Conservation (phyloP, 768 basidiomycete genomes). For the Tricholoma saponaceum region DNA sequence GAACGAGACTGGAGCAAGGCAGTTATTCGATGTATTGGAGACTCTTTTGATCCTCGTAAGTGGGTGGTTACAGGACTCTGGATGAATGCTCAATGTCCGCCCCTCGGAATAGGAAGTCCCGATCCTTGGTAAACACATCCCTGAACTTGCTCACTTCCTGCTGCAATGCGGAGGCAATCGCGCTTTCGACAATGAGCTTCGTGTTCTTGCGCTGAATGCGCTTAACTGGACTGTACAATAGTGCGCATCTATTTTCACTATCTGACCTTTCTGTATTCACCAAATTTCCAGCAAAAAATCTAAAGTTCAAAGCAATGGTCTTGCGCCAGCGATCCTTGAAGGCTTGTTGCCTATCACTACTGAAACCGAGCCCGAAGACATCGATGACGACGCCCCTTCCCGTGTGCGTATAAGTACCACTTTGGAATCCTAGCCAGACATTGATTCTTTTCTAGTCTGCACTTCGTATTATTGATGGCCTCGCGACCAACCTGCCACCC, state of each 20-base stretch:
- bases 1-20: constrained; percentile 79
- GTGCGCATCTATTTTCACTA: constrained; percentile 36
- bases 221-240: constrained; percentile 98
- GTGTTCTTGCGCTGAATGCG: constrained; percentile 87
- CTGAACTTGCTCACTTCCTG: constrained; percentile 85
- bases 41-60: constrained; percentile 88
- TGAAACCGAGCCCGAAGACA: constrained; percentile 90
- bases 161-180: constrained; percentile 79
- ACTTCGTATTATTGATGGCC: constrained; percentile 89
- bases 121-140: constrained; percentile 84
- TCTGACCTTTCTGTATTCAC: constrained; percentile 3
- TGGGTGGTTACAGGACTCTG: constrained; percentile 1
- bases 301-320: constrained; percentile 81
- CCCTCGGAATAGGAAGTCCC: constrained; percentile 71
- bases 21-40: constrained; percentile 94
- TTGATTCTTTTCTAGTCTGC: constrained; percentile 57
- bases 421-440: not conserved
- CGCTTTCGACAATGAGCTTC: constrained; percentile 70
- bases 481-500: constrained; percentile 90
- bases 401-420: constrained; percentile 52
- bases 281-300: constrained; percentile 77
- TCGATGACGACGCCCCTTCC: constrained; percentile 90
- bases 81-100: constrained; percentile 5
- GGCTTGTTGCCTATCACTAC: constrained; percentile 92
- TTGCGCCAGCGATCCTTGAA: constrained; percentile 83